A percentile compares a stretch with the other conserved stretches of the same genome.
Evolutionary conservation across 225 moss, liverwort and hornwort species (phyloP).

Genomic region (Straminergon stramineum): DNA sequence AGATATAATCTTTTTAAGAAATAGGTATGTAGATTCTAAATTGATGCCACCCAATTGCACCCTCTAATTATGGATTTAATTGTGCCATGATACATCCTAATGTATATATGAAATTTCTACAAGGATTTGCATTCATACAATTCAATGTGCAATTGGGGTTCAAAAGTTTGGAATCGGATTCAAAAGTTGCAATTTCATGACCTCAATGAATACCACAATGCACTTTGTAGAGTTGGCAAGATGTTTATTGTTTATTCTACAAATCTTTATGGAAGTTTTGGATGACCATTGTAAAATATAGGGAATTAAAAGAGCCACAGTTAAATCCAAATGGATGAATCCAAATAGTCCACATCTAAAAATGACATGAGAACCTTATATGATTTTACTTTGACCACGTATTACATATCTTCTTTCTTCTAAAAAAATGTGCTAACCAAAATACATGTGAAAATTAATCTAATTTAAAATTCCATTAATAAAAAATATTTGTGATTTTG

Average conservation of each 20-base stretch:
- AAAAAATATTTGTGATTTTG: neutral
- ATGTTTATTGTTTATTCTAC: neutral
- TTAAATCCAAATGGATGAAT: neutral
- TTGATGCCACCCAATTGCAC: too few species aligned
- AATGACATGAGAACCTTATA: rapidly evolving
- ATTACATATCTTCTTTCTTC: neutral
- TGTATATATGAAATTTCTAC: too few species aligned
- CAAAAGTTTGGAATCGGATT: too few species aligned
- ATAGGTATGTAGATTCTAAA: too few species aligned
- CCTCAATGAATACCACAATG: too few species aligned
- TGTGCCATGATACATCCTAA: too few species aligned
- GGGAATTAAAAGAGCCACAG: rapidly evolving
- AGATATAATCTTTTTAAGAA: too few species aligned
- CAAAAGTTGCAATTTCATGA: too few species aligned
- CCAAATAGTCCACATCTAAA: neutral
- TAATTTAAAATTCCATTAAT: neutral
- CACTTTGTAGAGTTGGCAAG: neutral
- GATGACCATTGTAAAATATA: too few species aligned
- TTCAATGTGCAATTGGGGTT: too few species aligned
- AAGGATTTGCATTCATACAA: too few species aligned
- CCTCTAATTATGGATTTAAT: too few species aligned
- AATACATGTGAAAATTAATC: neutral
- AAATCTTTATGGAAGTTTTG: rapidly evolving
- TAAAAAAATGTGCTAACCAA: rapidly evolving
- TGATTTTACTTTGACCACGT: neutral